A percentile compares a stretch with the other conserved stretches of the same genome.
Evolutionary conservation across 140 eudicot genomes (phyloP).

Genomic region (Cichorium intybus): DNA sequence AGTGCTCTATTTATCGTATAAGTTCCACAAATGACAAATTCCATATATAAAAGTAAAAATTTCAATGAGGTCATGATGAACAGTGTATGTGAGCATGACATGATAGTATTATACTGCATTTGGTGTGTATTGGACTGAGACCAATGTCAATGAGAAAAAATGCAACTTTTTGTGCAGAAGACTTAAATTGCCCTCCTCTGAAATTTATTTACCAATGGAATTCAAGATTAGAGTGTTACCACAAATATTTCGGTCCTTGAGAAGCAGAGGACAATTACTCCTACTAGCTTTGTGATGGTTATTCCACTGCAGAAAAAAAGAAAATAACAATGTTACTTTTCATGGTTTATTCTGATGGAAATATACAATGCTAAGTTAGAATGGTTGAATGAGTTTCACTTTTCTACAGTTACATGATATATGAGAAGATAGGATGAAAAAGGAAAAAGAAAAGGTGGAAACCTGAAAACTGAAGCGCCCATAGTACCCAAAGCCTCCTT

Average conservation of each 20-base stretch:
- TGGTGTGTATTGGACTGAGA: too few species aligned
- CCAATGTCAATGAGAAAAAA: too few species aligned
- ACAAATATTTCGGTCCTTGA: constrained; percentile 92
- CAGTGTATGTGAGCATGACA: too few species aligned
- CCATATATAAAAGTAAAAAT: too few species aligned
- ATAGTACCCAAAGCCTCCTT: constrained; percentile 81
- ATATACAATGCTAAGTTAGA: neutral
- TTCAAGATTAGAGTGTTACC: constrained; percentile 45
- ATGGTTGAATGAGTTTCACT: neutral
- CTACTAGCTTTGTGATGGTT: constrained; percentile 92
- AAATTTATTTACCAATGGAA: neutral
- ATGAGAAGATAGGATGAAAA: neutral
- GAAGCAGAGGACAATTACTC: constrained; percentile 92
- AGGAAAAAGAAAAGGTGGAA: constrained; percentile 33
- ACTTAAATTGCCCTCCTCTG: neutral
- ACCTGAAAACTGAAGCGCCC: constrained; percentile 99
- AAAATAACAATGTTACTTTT: neutral
- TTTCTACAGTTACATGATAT: neutral
- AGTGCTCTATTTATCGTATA: too few species aligned
- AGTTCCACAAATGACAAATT: too few species aligned
- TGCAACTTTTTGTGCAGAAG: too few species aligned
- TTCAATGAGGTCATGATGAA: too few species aligned
- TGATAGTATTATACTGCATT: too few species aligned
- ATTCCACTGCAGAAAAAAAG: constrained; percentile 73
- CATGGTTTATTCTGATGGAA: constrained; percentile 3